Evolutionary conservation across 2,329 filamentous ascomycete species (phyloP).

Genomic region (Alternaria sp.): DNA sequence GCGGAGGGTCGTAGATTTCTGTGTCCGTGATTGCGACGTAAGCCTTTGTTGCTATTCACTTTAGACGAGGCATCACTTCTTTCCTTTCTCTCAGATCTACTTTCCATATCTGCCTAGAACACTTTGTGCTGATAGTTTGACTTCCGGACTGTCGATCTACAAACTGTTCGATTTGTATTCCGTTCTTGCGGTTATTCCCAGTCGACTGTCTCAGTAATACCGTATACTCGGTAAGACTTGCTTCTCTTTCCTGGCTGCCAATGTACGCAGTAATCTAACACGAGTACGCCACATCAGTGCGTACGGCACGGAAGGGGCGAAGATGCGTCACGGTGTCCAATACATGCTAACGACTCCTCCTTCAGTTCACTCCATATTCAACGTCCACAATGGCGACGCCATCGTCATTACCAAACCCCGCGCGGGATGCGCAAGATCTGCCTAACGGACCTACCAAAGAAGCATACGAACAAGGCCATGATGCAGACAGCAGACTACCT

Average conservation of each 20-base stretch:
- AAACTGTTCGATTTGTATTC: background rate
- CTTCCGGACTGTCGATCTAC: background rate
- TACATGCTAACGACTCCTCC: conserved; percentile 2
- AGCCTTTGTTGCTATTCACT: background rate
- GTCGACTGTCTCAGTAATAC: background rate
- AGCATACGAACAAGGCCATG: conserved; percentile 35
- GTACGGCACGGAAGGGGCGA: background rate
- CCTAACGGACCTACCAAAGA: conserved; percentile 26
- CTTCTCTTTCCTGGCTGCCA: background rate
- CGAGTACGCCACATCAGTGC: background rate
- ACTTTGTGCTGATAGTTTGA: background rate
- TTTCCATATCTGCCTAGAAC: background rate
- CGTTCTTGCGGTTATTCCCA: background rate
- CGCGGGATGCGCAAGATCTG: conserved; percentile 24
- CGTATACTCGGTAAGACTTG: conserved; percentile 9
- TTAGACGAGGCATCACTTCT: background rate
- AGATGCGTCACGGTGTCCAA: background rate
- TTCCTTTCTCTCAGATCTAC: background rate
- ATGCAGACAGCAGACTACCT: conserved; percentile 25
- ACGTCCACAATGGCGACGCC: conserved; percentile 31
- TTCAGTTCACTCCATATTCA: conserved; percentile 4
- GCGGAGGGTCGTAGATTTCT: conserved; percentile 2
- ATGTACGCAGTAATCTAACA: background rate
- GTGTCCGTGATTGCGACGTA: background rate
- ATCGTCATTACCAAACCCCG: conserved; percentile 21